phyloP scores from a whole-genome alignment of 2,329 filamentous ascomycete species.

The Whalleya microplaca region DNA sequence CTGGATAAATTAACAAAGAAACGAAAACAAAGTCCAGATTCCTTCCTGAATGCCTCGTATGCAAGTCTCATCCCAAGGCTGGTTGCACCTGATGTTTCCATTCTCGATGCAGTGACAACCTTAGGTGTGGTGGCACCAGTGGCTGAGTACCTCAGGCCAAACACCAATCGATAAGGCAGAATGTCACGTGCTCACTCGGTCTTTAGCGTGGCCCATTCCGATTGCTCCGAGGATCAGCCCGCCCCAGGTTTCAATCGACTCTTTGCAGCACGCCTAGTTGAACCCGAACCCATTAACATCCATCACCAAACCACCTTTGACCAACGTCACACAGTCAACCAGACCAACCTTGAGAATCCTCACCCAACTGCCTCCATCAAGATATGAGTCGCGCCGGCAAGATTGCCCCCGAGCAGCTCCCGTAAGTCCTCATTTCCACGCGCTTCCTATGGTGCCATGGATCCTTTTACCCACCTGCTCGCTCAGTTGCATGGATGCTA shows the following conservation, averaged over 20 bases:
- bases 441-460: conserved; percentile 1
- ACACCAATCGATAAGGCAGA: conserved; percentile 12
- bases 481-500: conserved; percentile 28
- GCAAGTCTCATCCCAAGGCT: no score
- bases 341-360: conserved; percentile 15
- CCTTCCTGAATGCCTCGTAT: no score
- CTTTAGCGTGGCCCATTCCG: conserved; percentile 27
- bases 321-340: conserved; percentile 27
- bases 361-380: conserved; percentile 51
- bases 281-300: conserved; percentile 21
- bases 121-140: no score
- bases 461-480: conserved; percentile 1
- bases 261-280: conserved; percentile 27
- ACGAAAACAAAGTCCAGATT: no score
- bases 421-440: conserved; percentile 61
- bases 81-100: neutral
- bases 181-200: conserved; percentile 25
- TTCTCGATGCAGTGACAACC: no score
- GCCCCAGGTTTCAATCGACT: conserved; percentile 19
- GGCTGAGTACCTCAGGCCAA: neutral
- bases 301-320: conserved; percentile 21
- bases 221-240: conserved; percentile 24
- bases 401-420: conserved; percentile 99
- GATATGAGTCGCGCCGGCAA: conserved; percentile 96
- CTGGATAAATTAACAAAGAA: no score